Evolutionary conservation across 768 basidiomycete species (phyloP).

Genomic region (Tricholoma sp.): DNA sequence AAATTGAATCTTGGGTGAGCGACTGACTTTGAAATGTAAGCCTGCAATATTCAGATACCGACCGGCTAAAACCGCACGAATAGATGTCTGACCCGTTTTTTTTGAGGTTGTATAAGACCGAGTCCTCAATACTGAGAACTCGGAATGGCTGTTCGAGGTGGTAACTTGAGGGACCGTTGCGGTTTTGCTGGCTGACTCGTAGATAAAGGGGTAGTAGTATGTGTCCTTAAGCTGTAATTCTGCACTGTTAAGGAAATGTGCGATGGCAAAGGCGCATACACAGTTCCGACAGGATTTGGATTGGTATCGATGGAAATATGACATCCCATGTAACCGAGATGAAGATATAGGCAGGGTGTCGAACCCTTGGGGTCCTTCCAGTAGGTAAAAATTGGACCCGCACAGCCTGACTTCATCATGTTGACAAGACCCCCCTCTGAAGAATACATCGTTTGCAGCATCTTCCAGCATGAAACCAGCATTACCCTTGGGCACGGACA

Average conservation of each 20-base stretch:
- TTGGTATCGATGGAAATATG: constrained; percentile 8
- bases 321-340: constrained; percentile 3
- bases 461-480: constrained; percentile 15
- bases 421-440: constrained; percentile 7
- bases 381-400: constrained; percentile 9
- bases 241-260: constrained; percentile 6
- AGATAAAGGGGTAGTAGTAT: constrained; percentile 14
- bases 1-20: too few relatives aligned
- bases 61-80: too few relatives aligned
- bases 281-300: constrained; percentile 3
- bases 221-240: constrained; percentile 10
- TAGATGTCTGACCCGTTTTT: too few relatives aligned
- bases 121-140: too few relatives aligned
- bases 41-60: too few relatives aligned
- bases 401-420: constrained; percentile 9
- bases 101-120: too few relatives aligned
- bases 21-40: too few relatives aligned
- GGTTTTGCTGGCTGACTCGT: constrained; percentile 8
- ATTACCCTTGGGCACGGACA: constrained; percentile 4
- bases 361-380: too few relatives aligned
- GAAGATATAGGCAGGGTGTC: too few relatives aligned
- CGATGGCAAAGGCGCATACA: constrained; percentile 7
- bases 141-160: constrained; percentile 4
- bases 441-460: constrained; percentile 12
- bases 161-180: constrained; percentile 11